A percentile compares a stretch with the other conserved stretches of the same genome.
Evolutionary conservation across 169 alveolate species (phyloP).

Genomic region (Plasmodium gaboni): DNA sequence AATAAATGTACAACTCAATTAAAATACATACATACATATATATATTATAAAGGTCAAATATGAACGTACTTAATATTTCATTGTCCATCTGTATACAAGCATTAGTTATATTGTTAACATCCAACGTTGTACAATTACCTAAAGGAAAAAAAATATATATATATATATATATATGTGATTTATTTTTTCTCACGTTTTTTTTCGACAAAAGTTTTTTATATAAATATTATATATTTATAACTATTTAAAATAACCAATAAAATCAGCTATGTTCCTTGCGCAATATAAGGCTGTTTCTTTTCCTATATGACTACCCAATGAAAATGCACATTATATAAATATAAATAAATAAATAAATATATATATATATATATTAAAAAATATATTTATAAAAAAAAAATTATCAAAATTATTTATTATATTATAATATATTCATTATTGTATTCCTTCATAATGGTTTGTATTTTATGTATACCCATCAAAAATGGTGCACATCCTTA

Average conservation of each 20-base stretch:
- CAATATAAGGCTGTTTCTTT: conserved; percentile 74
- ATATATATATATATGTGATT: neutral
- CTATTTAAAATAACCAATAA: conserved; percentile 32
- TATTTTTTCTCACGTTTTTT: neutral
- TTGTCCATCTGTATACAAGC: conserved; percentile 71
- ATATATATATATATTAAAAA: neutral
- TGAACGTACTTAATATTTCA: conserved; percentile 53
- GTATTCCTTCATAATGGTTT: conserved; percentile 2
- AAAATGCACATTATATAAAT: neutral
- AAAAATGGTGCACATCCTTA: conserved; percentile 65
- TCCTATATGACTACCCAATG: conserved; percentile 52
- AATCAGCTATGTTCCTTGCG: conserved; percentile 68
- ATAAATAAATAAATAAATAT: neutral
- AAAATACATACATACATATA: conserved; percentile 7
- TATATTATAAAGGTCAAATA: neutral
- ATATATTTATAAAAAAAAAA: neutral
- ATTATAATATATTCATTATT: neutral
- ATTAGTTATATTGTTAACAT: conserved; percentile 32
- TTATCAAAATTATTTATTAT: neutral
- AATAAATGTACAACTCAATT: neutral
- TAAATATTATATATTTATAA: neutral
- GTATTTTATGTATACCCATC: conserved; percentile 44
- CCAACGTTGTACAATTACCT: conserved; percentile 63
- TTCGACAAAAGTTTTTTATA: neutral
- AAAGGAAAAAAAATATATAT: neutral